Conservation (phyloP, 140 eudicot species). For the Bidens hawaiensis region DNA sequence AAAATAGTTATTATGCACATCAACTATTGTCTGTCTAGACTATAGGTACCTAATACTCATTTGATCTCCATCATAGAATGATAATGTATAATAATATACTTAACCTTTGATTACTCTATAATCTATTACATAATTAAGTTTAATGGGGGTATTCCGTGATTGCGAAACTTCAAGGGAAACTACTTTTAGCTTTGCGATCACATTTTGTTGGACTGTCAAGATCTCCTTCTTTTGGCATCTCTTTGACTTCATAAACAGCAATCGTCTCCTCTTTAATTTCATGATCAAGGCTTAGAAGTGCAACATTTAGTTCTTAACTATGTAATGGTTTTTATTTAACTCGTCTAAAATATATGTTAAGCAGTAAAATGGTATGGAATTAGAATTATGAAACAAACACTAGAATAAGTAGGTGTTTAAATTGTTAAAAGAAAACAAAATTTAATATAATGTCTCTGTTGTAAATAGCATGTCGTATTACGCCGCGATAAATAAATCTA, state of each 20-base stretch:
- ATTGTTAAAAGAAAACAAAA: too few relatives aligned
- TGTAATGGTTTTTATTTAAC: not conserved
- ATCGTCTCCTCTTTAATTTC: not conserved
- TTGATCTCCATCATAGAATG: slow-evolving; percentile 4
- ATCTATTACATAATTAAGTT: too few relatives aligned
- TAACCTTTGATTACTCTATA: too few relatives aligned
- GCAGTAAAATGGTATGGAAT: not conserved
- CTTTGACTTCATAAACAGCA: not conserved
- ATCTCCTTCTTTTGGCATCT: not conserved
- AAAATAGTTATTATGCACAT: slow-evolving; percentile 8
- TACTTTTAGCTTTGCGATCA: not conserved
- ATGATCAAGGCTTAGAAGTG: not conserved
- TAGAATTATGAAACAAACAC: not conserved
- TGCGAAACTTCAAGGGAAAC: not conserved
- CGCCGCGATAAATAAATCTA: too few relatives aligned
- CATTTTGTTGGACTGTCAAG: not conserved
- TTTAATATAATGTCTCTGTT: too few relatives aligned
- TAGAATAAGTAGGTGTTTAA: too few relatives aligned
- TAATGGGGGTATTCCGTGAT: not conserved
- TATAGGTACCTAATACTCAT: slow-evolving; percentile 1
- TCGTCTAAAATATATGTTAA: not conserved
- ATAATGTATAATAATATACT: slow-evolving; percentile 7
- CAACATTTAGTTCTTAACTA: not conserved
- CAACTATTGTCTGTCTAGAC: slow-evolving; percentile 5
- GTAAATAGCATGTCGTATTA: too few relatives aligned